phyloP scores from a whole-genome alignment of 2,329 filamentous ascomycete genomes.

The Helotiales sp. region DNA sequence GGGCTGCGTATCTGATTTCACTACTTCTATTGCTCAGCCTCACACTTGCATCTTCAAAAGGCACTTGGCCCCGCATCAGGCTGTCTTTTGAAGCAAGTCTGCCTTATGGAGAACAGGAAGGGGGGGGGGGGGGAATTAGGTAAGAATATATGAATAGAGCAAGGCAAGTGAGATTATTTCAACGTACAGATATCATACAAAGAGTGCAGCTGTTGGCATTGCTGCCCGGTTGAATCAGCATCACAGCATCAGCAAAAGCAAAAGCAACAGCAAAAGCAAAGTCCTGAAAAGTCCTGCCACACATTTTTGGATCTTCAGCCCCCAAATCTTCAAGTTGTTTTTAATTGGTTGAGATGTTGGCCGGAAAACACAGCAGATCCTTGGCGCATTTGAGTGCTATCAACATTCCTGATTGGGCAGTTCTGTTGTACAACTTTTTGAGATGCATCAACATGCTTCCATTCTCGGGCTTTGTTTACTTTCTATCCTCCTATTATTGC shows the following conservation, averaged over 20 bases:
- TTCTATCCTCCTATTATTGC: neutral
- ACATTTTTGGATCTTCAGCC: neutral
- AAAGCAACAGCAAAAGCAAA: neutral
- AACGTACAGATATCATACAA: neutral
- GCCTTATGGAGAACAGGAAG: slow-evolving; percentile 25
- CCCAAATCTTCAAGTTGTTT: neutral
- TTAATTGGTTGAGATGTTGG: neutral
- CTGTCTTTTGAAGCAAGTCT: slow-evolving; percentile 21
- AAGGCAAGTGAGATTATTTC: neutral
- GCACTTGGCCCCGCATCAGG: slow-evolving; percentile 22
- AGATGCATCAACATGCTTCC: too few species aligned
- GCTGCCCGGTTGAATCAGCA: neutral
- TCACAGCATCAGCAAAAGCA: neutral
- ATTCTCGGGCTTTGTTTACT: neutral
- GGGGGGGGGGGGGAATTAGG: too few species aligned
- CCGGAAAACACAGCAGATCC: neutral
- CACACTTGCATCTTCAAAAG: neutral
- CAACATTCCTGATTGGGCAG: neutral
- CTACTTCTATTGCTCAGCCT: slow-evolving; percentile 17
- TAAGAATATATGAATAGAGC: neutral
- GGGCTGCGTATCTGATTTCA: neutral
- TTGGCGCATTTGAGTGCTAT: neutral
- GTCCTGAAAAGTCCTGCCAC: slow-evolving; percentile 6
- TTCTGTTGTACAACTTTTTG: too few species aligned
- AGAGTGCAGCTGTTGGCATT: too few species aligned